Conservation (phyloP, 495 filamentous ascomycete species). For the Penicillium ochrochloron region DNA sequence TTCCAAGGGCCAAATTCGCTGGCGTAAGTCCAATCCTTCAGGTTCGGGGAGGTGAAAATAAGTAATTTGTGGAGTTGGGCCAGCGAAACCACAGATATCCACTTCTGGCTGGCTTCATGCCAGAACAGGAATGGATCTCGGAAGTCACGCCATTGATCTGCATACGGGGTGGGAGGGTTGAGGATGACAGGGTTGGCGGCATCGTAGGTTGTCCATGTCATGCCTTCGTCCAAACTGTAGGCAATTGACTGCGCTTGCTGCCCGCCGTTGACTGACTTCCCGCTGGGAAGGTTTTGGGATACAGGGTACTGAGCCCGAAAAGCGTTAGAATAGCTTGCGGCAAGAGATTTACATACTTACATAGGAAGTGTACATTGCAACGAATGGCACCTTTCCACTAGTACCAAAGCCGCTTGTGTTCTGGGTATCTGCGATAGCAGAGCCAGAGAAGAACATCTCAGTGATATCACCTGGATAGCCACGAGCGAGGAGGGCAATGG, state of each 20-base stretch:
- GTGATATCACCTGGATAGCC: conserved; percentile 50
- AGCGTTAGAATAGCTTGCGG: background rate
- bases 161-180: conserved; percentile 39
- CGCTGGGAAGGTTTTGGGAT: conserved; percentile 32
- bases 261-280: conserved; percentile 32
- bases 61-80: conserved; percentile 55
- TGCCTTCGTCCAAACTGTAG: conserved; percentile 59
- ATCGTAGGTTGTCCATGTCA: conserved; percentile 56
- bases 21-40: conserved; percentile 56
- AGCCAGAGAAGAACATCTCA: conserved; percentile 59
- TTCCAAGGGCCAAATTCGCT: conserved; percentile 61
- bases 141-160: conserved; percentile 47
- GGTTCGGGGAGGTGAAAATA: conserved; percentile 56
- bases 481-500: conserved; percentile 40
- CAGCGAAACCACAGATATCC: conserved; percentile 56
- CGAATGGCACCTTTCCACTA: conserved; percentile 52
- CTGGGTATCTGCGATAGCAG: conserved; percentile 54
- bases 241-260: conserved; percentile 60
- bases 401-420: conserved; percentile 63
- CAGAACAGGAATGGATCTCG: conserved; percentile 63
- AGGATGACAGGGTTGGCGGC: conserved; percentile 56
- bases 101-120: conserved; percentile 49
- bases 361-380: conserved; percentile 61
- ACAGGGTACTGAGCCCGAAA: conserved; percentile 23
- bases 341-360: conserved; percentile 20